Evolutionary conservation across 352 stramenopile genomes (phyloP).

Genomic region (Aphanomyces cochlioides): DNA sequence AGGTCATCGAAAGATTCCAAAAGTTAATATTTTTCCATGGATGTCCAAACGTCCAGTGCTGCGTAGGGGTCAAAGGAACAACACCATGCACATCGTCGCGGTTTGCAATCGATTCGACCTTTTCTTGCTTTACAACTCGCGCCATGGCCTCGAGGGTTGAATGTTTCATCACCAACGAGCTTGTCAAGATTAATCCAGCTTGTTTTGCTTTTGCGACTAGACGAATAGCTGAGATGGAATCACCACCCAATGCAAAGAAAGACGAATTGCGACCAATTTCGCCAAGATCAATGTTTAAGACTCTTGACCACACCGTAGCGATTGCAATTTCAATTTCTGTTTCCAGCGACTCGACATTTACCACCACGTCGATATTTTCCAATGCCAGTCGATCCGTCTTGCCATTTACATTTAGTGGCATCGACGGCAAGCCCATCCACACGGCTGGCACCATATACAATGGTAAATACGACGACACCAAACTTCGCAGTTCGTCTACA

Average conservation of each 20-base stretch:
- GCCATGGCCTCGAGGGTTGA: not conserved
- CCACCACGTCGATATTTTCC: not conserved
- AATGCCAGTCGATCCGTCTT: constrained; percentile 80
- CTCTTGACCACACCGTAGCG: not conserved
- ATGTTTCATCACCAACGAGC: not conserved
- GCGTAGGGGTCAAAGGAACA: constrained; percentile 2
- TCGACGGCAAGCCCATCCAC: constrained; percentile 73
- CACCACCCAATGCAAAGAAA: constrained; percentile 3
- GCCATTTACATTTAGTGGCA: constrained; percentile 81
- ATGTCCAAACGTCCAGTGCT: constrained; percentile 1
- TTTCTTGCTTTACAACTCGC: not conserved
- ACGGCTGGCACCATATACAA: constrained; percentile 81
- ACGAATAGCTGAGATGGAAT: constrained; percentile 7
- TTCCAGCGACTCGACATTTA: not conserved
- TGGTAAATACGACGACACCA: constrained; percentile 70
- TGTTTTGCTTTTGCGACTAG: not conserved
- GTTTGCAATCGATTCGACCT: not conserved
- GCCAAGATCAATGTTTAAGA: not conserved
- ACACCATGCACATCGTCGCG: not conserved
- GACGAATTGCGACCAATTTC: not conserved
- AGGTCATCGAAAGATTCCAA: not conserved
- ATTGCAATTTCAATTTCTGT: not conserved
- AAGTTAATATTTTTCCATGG: constrained; percentile 12
- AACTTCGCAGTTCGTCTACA: constrained; percentile 55
- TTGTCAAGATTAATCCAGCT: not conserved